Conservation (phyloP, 192 early-diverging fungal genomes). For the Coemansia sp. region DNA sequence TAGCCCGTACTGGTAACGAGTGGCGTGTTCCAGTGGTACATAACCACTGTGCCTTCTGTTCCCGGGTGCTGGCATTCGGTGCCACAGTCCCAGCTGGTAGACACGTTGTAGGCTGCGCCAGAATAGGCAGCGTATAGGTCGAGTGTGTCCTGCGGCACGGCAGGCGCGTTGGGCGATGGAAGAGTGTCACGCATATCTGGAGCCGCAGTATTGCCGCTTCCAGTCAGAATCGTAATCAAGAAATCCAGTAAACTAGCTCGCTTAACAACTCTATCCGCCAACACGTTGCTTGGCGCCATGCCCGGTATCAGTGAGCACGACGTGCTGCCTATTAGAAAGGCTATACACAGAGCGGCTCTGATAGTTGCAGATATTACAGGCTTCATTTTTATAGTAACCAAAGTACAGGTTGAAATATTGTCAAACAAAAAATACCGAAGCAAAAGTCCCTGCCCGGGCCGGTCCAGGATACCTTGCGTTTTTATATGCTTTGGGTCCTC, state of each 20-base stretch:
- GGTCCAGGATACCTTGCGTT: background rate
- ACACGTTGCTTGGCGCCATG: background rate
- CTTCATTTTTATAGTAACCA: background rate
- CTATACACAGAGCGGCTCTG: background rate
- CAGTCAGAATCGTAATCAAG: background rate
- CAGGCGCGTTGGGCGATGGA: background rate
- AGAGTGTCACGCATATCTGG: background rate
- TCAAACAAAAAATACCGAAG: background rate
- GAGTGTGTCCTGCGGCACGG: background rate
- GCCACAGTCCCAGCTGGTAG: slow-evolving; percentile 20
- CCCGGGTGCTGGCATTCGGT: slow-evolving; percentile 23
- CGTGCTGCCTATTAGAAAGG: background rate
- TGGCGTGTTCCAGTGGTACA: slow-evolving; percentile 19
- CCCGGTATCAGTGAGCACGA: background rate
- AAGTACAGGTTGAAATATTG: background rate
- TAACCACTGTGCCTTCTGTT: slow-evolving; percentile 18
- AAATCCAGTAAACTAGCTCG: background rate
- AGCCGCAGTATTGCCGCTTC: background rate
- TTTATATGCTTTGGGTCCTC: background rate
- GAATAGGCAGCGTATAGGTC: slow-evolving; percentile 34
- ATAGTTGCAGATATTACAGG: background rate
- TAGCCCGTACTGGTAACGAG: slow-evolving; percentile 23
- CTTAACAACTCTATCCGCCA: background rate
- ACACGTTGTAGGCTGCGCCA: slow-evolving; percentile 23
- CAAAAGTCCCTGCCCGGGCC: background rate